Conservation (phyloP, 345 rosid genomes). For the Brassica incana region DNA sequence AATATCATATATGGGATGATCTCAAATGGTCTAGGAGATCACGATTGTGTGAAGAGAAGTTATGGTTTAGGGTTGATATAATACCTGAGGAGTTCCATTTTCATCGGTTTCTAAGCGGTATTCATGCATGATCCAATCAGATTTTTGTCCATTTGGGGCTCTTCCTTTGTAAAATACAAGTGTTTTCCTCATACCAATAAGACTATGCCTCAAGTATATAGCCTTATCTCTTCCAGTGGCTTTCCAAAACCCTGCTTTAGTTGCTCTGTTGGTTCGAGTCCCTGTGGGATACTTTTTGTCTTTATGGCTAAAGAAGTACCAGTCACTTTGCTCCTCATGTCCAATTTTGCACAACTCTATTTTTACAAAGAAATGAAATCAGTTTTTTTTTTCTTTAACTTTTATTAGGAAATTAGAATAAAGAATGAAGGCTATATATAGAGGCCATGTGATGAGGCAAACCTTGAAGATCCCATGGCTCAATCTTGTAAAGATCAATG, state of each 20-base stretch:
- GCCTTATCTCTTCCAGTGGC: slow-evolving; percentile 99
- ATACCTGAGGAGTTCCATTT: slow-evolving; percentile 44
- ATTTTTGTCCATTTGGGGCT: slow-evolving; percentile 97
- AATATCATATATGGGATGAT: not conserved
- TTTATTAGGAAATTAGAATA: not conserved
- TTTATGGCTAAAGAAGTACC: slow-evolving; percentile 99
- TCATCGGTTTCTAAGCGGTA: slow-evolving; percentile 77
- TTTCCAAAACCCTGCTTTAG: slow-evolving; percentile 98
- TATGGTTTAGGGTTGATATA: slow-evolving; percentile 9
- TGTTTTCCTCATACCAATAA: slow-evolving; percentile 97
- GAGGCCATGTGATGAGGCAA: not conserved
- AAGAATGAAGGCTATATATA: slow-evolving; percentile 4
- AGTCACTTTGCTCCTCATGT: slow-evolving; percentile 87
- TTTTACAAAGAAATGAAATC: slow-evolving; percentile 4
- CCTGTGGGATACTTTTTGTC: slow-evolving; percentile 99
- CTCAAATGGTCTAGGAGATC: not conserved
- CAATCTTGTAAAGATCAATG: slow-evolving; percentile 81
- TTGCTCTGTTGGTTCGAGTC: slow-evolving; percentile 95
- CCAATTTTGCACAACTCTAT: slow-evolving; percentile 85
- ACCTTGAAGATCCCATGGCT: slow-evolving; percentile 94
- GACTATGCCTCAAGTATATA: slow-evolving; percentile 67
- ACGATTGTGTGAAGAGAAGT: slow-evolving; percentile 13
- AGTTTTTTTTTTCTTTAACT: not conserved
- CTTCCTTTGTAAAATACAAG: slow-evolving; percentile 95
- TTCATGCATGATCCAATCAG: slow-evolving; percentile 99